Base-by-base conservation (phyloP, 169 alveolate species). In the Plasmodium gaboni region DNA sequence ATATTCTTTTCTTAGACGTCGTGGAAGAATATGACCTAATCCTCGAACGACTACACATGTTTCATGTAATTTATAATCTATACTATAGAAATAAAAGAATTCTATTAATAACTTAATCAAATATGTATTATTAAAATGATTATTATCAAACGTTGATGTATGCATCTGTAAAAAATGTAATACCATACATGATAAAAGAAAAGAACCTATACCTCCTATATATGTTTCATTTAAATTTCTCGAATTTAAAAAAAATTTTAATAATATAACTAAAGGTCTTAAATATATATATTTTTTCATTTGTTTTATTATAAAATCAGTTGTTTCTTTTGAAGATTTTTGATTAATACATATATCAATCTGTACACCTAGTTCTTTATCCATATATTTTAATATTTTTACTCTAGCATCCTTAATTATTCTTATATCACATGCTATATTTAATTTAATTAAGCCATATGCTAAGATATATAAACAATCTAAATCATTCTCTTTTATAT, bases 121-220 rank as follows among this genome's bases (percentile, higher is more conserved):
- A 22, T 92, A 61, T 26, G 89, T 87, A 28, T 48, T 76, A 32
- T 73, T 88, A 63, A 87, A 93, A 38, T 70, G 71, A 53, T 2
- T 46, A n/a, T 53, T 70, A 64, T 86, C 70, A 53, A 85, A 73
- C 17, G 92, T 87, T 24, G 94, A 64, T 17, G 85, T 92, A 86
- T 94, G 96, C 12, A 92, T 19, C 64, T 94, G 96, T 38, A 94
- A 85, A 73, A 94, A 94, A 76, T 92, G 86, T 44, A 92, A 87
- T 5, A 94, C 95, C 96, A 94, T 94, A 61, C 95, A 94, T 69
- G 92, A 92, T 2, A 94, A 70, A 32, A 92, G 78, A 88, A 90
- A 94, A 1, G 96, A 94, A 2, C 96, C 96, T 28, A 92, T 92
- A 10, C 96, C 96, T 12, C 96, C 96, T 38, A 73, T 72, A 67